Evolutionary conservation across 495 filamentous ascomycete genomes (phyloP).

Genomic region (Neurospora cerealis): DNA sequence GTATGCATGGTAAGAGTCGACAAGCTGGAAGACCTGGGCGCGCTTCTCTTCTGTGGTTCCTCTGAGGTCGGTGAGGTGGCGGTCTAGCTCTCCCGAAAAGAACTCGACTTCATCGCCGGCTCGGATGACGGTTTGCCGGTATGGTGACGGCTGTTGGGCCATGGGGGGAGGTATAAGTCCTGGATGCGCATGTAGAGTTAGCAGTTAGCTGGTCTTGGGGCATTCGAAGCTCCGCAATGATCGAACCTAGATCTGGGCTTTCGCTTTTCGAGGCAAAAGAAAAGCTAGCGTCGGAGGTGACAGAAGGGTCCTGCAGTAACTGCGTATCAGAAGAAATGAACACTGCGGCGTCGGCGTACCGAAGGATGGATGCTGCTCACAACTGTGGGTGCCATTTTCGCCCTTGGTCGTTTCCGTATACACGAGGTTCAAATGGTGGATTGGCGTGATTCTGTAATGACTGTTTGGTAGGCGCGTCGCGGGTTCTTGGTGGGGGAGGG

Average conservation of each 20-base stretch:
- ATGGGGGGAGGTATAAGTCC: not conserved
- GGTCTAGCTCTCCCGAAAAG: conserved; percentile 37
- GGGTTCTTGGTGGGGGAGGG: not conserved
- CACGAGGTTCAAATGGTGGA: not conserved
- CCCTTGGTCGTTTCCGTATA: not conserved
- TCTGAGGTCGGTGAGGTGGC: conserved; percentile 21
- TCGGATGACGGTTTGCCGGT: conserved; percentile 18
- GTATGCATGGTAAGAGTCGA: conserved; percentile 35
- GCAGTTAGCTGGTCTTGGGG: not conserved
- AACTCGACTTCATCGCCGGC: conserved; percentile 33
- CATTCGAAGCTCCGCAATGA: not conserved
- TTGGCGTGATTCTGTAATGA: not conserved
- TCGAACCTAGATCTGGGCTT: conserved; percentile 14
- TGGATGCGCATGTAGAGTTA: conserved; percentile 2
- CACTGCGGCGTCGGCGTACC: not conserved
- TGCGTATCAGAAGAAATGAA: conserved; percentile 5
- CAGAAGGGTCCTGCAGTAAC: conserved; percentile 8
- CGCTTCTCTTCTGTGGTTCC: conserved; percentile 27
- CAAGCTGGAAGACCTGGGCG: conserved; percentile 32
- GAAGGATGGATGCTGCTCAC: conserved; percentile 10
- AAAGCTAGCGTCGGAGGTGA: conserved; percentile 11
- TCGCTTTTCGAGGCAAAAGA: conserved; percentile 4
- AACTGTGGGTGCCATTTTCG: conserved; percentile 20
- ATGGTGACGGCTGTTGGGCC: conserved; percentile 19
- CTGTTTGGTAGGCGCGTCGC: not conserved